Base-by-base conservation (phyloP, 2,329 filamentous ascomycete genomes). In the Didymella sp. region DNA sequence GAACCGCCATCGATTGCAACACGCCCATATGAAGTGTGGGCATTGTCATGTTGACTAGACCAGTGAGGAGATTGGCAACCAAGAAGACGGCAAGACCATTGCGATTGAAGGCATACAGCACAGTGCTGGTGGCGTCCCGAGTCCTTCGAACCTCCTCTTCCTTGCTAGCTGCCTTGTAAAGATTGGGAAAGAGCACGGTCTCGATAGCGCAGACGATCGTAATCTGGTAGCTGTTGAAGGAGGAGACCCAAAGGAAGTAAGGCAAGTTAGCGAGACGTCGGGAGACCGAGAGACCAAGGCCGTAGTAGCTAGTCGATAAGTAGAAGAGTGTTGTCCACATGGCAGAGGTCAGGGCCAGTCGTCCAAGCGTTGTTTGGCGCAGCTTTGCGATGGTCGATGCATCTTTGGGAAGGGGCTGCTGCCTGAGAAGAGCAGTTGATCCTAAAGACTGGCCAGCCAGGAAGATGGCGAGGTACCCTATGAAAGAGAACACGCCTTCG, bases 401-500 rank as follows among this genome's bases (percentile, higher is more conserved):
- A 78, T 60, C 77, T 79, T 60, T 57, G 77, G 69, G 61, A 72
- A 78, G 67, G 83, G 71, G 71, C 75, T 66, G 61, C 52, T 74
- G 68, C 33, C 83, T 79, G 3, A 91, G 91, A 33, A 98, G 85
- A 56, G 95, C 85, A 59, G 88, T 85, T 77, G 93, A 87, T 46
- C 95, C 95, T 17, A 89, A 85, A 37, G 90, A 89, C 72, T 96
- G 92, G 3, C 95, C 95, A 0, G 91, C 87, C 35, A 99, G 85
- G 76, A 97, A 99, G 57, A 99, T 97, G 43, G 94, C 90, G 42
- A 99, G 84, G 73, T 99, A 99, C 4, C 95, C 95, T 46, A 91
- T 78, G 75, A 98, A 96, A 51, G 92, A 96, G 76, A 94, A 96
- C n/a, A 99, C 83, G 0, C 95, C 95, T 76, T 99, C 95, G 24